Base-by-base conservation (phyloP, 1,284 basidiomycete genomes). In the Fomes fomentarius region DNA sequence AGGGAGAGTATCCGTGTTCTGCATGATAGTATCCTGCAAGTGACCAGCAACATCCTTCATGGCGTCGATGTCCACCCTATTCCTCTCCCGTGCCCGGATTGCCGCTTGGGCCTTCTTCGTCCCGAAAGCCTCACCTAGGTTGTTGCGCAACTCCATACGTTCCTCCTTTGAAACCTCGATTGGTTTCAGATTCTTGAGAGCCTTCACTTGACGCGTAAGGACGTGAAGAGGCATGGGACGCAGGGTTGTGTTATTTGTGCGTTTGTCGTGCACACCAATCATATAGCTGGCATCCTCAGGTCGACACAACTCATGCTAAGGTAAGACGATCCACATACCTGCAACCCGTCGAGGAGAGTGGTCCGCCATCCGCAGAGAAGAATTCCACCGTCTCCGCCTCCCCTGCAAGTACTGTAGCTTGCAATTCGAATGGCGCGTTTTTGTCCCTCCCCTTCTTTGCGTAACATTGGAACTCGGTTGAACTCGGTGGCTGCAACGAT, bases 61-160 rank as follows among this genome's bases (percentile, higher is more conserved):
- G 1, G 93, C 92, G 48, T 79, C 77, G 14, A 91, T 83, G 72
- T 96, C 93, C 33, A 98, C 86, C 68, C 86, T 86, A 74, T 95
- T 95, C 57, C 95, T 81, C 71, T 94, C 93, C 55, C 84, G 83
- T 2, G 92, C 89, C 53, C 84, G 83, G 64, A 97, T 94, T 26
- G 85, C 87, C 14, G 85, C 84, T 72, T 93, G 90, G 34, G 93
- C 92, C 69, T 96, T 97, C 74, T 93, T 92, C 12, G 94, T 96
- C 21, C 95, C 95, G 62, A 98, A 98, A 1, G 90, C 84, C 68
- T 93, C 88, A 28, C 95, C 95, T 1, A 98, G 82, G n/a, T 83
- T 78, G 56, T 85, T 91, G 25, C 89, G 81, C 31, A 87, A 86
- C 46, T 83, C 79, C 42, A 80, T 74, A 54, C 84, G 85, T 59